phyloP scores from a whole-genome alignment of 1,139 yeast species.

The Candida albicans region DNA sequence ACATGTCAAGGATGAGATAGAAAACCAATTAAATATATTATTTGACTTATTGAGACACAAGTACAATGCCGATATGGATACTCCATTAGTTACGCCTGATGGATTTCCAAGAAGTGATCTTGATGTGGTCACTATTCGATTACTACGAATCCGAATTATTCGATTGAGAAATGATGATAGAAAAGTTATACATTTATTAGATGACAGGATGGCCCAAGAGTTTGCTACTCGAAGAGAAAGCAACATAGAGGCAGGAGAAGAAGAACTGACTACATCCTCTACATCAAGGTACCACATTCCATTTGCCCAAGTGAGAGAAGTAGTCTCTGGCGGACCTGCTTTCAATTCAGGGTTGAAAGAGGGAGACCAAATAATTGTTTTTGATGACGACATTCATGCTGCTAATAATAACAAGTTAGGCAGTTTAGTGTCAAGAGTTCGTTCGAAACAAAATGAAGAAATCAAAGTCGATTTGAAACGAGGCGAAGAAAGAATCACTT shows the following conservation, averaged over 20 bases:
- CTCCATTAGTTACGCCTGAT: constrained; percentile 63
- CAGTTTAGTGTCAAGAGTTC: constrained; percentile 36
- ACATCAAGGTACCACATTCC: constrained; percentile 33
- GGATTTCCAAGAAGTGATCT: constrained; percentile 88
- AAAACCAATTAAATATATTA: constrained; percentile 30
- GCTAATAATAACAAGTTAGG: constrained; percentile 49
- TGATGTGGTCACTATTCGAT: constrained; percentile 69
- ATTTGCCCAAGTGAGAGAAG: constrained; percentile 56
- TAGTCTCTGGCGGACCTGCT: constrained; percentile 52
- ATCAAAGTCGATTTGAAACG: constrained; percentile 41
- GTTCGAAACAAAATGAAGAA: constrained; percentile 23
- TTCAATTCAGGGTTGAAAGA: constrained; percentile 36
- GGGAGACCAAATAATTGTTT: constrained; percentile 51
- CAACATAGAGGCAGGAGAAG: constrained; percentile 1
- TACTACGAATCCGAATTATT: constrained; percentile 63
- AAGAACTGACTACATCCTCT: neutral
- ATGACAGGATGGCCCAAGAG: constrained; percentile 44
- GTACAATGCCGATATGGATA: constrained; percentile 57
- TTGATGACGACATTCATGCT: constrained; percentile 53
- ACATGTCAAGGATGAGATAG: constrained; percentile 32
- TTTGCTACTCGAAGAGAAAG: constrained; percentile 22
- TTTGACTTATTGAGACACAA: constrained; percentile 33
- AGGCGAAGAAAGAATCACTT: constrained; percentile 17
- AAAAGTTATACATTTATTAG: constrained; percentile 48
- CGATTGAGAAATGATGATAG: constrained; percentile 69